Conservation (phyloP, 2,329 filamentous ascomycete genomes). For the Penicillium glabrum region DNA sequence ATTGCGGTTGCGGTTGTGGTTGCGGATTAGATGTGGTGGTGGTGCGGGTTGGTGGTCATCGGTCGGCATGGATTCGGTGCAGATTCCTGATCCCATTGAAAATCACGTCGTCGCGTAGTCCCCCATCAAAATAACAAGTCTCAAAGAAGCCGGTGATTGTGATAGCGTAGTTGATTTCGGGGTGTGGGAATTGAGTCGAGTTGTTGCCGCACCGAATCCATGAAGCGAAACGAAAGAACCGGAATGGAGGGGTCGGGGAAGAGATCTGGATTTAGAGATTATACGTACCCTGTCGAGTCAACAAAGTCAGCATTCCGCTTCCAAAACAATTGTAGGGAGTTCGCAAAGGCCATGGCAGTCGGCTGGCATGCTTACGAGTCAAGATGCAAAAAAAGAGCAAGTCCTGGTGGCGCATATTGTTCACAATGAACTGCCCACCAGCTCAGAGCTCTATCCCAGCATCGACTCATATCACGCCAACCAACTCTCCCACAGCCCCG, state of each 20-base stretch:
- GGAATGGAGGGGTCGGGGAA: constrained; percentile 1
- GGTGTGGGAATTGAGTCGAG: background rate
- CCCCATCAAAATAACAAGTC: background rate
- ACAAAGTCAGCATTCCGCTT: constrained; percentile 14
- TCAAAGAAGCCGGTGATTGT: background rate
- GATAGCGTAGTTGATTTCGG: background rate
- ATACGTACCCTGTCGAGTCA: constrained; percentile 29
- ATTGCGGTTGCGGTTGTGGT: background rate
- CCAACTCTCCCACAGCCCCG: background rate
- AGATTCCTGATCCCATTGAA: background rate
- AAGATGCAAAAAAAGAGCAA: background rate
- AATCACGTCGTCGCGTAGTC: background rate
- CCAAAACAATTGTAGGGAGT: background rate
- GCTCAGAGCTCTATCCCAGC: constrained; percentile 10
- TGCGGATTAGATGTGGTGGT: background rate
- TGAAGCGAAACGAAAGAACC: background rate
- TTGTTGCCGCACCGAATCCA: background rate
- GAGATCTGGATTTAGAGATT: constrained; percentile 1
- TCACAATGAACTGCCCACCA: background rate
- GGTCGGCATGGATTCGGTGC: background rate
- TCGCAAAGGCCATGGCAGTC: background rate
- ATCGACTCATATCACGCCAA: background rate
- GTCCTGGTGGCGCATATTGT: background rate
- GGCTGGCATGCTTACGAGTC: background rate
- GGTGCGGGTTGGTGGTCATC: background rate